Evolutionary conservation across 805 yeast species (phyloP).

Genomic region (Priceomyces castillae): DNA sequence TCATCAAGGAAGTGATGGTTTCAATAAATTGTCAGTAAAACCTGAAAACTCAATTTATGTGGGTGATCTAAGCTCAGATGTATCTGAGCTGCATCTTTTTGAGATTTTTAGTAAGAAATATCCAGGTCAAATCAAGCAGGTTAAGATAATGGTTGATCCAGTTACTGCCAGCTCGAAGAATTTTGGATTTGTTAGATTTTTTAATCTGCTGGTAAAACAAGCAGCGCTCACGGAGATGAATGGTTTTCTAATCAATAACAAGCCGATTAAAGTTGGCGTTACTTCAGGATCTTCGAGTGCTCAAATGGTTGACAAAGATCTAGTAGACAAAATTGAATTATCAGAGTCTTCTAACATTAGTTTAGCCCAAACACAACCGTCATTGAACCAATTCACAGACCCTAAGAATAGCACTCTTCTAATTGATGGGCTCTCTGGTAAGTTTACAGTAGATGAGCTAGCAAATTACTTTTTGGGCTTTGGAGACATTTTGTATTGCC

Average conservation of each 20-base stretch:
- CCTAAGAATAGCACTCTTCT: slow-evolving; percentile 76
- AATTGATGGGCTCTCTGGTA: slow-evolving; percentile 61
- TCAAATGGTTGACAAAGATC: slow-evolving; percentile 6
- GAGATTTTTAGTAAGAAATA: slow-evolving; percentile 67
- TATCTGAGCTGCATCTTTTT: slow-evolving; percentile 62
- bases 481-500: slow-evolving; percentile 46
- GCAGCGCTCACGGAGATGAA: slow-evolving; percentile 79
- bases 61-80: slow-evolving; percentile 77
- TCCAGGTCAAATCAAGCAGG: slow-evolving; percentile 67
- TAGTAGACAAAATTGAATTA: slow-evolving; percentile 2
- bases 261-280: slow-evolving; percentile 70
- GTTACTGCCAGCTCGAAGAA: slow-evolving; percentile 72
- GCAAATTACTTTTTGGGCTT: slow-evolving; percentile 59
- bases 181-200: slow-evolving; percentile 85
- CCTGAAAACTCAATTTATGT: slow-evolving; percentile 63
- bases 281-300: slow-evolving; percentile 34
- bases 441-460: slow-evolving; percentile 60
- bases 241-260: slow-evolving; percentile 65
- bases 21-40: slow-evolving; percentile 1
- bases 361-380: slow-evolving; percentile 48
- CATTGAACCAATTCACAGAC: slow-evolving; percentile 67
- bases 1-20: background rate
- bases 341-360: slow-evolving; percentile 18
- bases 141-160: slow-evolving; percentile 75
- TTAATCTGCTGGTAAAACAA: slow-evolving; percentile 62